phyloP scores from a whole-genome alignment of 2,329 filamentous ascomycete genomes.

The Phoma sp. region DNA sequence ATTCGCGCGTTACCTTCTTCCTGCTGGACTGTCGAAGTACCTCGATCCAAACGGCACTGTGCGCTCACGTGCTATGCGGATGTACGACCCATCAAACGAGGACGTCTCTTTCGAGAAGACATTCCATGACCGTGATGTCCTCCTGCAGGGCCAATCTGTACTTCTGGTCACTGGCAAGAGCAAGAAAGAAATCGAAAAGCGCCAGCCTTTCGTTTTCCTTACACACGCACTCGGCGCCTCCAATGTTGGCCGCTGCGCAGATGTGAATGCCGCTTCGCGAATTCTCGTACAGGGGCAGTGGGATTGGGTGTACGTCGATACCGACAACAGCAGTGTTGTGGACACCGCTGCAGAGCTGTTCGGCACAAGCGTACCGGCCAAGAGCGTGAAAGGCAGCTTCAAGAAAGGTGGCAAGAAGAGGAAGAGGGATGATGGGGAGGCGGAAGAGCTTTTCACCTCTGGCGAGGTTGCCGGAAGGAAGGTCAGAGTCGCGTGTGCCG shows the following conservation, averaged over 20 bases:
- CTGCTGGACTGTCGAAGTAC: conserved; percentile 79
- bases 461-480: conserved; percentile 54
- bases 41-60: conserved; percentile 71
- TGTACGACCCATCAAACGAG: conserved; percentile 65
- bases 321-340: conserved; percentile 64
- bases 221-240: conserved; percentile 77
- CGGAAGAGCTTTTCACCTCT: conserved; percentile 32
- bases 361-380: conserved; percentile 24
- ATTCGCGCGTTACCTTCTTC: conserved; percentile 83
- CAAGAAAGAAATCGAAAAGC: conserved; percentile 66
- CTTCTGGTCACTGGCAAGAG: conserved; percentile 73
- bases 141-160: conserved; percentile 70
- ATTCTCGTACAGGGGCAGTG: conserved; percentile 66
- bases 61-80: conserved; percentile 71
- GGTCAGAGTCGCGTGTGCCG: conserved; percentile 76
- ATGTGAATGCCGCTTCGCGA: conserved; percentile 68
- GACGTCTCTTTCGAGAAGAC: conserved; percentile 36
- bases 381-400: conserved; percentile 27
- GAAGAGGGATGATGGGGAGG: conserved; percentile 47
- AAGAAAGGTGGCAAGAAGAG: conserved; percentile 50
- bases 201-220: conserved; percentile 78
- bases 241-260: conserved; percentile 68
- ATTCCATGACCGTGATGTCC: conserved; percentile 57
- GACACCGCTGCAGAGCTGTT: conserved; percentile 62
- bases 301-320: conserved; percentile 82